Evolutionary conservation across 768 basidiomycete genomes (phyloP).

Genomic region (Collybia mongolica): DNA sequence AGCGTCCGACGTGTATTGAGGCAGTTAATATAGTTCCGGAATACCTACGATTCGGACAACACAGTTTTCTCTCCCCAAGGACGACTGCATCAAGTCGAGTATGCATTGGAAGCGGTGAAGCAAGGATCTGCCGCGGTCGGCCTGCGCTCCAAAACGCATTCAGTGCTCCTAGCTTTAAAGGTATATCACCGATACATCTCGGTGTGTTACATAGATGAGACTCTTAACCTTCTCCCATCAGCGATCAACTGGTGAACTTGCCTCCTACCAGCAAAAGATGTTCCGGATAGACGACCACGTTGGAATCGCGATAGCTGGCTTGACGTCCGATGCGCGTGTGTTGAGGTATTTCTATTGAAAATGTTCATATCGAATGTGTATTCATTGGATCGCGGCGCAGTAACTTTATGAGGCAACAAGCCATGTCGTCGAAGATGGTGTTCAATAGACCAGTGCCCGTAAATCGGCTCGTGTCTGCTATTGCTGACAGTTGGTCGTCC

Average conservation of each 20-base stretch:
- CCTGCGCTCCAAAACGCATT: constrained; percentile 91
- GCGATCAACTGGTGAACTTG: constrained; percentile 97
- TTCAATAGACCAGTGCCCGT: constrained; percentile 96
- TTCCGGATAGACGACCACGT: constrained; percentile 99
- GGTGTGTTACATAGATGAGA: not conserved
- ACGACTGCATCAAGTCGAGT: constrained; percentile 95
- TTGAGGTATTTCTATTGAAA: constrained; percentile 63
- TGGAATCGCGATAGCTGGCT: constrained; percentile 98
- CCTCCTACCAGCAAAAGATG: constrained; percentile 99
- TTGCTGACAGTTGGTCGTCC: constrained; percentile 83
- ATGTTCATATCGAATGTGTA: not conserved
- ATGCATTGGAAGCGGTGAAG: constrained; percentile 99
- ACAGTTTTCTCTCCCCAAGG: constrained; percentile 97
- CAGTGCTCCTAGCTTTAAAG: constrained; percentile 90
- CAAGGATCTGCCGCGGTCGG: constrained; percentile 99
- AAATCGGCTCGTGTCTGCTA: constrained; percentile 86
- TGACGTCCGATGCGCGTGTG: constrained; percentile 97
- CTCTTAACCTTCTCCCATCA: constrained; percentile 25
- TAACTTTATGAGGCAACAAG: constrained; percentile 99
- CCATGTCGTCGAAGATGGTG: constrained; percentile 92
- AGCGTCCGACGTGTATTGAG: constrained; percentile 21
- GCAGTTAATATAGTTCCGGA: constrained; percentile 65
- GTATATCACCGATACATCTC: constrained; percentile 36
- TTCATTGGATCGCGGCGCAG: constrained; percentile 36
- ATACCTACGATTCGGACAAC: constrained; percentile 98